These are phyloP conservation scores for Hortaea sp. DNA, from an alignment of 2,329 filamentous ascomycete genomes.

Conservation along the genomic window DNA sequence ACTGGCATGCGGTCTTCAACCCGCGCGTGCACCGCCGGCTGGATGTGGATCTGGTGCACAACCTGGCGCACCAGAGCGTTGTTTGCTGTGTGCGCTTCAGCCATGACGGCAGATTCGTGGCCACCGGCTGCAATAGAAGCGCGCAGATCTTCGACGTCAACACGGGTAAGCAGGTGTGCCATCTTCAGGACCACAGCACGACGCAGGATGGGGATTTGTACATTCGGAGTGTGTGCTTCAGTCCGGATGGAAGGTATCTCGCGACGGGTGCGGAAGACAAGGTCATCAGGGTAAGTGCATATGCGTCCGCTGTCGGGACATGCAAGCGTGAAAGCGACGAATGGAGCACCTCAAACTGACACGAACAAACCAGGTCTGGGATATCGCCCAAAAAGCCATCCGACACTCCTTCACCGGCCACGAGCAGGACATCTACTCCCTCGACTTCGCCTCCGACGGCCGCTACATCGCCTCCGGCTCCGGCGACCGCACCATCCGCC, in stretches of 20 bases:
- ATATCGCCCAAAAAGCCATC: slow-evolving; percentile 73
- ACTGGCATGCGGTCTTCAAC: slow-evolving; percentile 96
- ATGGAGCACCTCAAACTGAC: background rate
- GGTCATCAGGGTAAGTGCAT: slow-evolving; percentile 67
- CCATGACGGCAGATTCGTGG: slow-evolving; percentile 87
- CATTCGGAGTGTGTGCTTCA: slow-evolving; percentile 97
- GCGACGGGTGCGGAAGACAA: slow-evolving; percentile 97
- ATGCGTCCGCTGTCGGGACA: too few species aligned
- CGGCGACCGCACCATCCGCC: slow-evolving; percentile 84
- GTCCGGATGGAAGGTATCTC: slow-evolving; percentile 84
- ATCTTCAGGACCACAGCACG: slow-evolving; percentile 78
- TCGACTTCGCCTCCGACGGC: slow-evolving; percentile 90
- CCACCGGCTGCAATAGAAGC: slow-evolving; percentile 94
- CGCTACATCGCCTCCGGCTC: slow-evolving; percentile 91
- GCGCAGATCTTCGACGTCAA: slow-evolving; percentile 97
- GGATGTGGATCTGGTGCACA: slow-evolving; percentile 90
- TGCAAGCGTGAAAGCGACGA: too few species aligned
- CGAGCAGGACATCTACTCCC: slow-evolving; percentile 95
- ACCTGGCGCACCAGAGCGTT: slow-evolving; percentile 85
- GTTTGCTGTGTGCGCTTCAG: slow-evolving; percentile 98
- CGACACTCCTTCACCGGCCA: slow-evolving; percentile 92
- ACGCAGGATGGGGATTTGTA: slow-evolving; percentile 88
- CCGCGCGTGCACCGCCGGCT: slow-evolving; percentile 78
- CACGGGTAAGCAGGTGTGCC: slow-evolving; percentile 76
- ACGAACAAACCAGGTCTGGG: slow-evolving; percentile 64